A percentile compares a stretch with the other conserved stretches of the same genome.
These are phyloP conservation scores for Cyphellophora attinorum DNA, from an alignment of 2,329 filamentous ascomycete species.

Conservation along the genomic window DNA sequence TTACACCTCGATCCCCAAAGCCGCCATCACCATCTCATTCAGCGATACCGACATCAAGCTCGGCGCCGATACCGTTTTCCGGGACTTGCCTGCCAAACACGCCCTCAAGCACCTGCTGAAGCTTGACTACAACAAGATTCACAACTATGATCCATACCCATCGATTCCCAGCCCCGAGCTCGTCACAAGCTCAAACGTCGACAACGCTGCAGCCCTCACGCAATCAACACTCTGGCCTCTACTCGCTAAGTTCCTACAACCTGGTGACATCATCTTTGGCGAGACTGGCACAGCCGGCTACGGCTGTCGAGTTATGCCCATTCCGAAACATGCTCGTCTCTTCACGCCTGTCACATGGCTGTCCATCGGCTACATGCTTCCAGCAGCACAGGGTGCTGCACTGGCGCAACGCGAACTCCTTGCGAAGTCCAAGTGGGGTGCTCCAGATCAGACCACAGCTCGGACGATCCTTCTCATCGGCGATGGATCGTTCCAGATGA, in stretches of 20 bases:
- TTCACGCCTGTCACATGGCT: slow-evolving; percentile 48
- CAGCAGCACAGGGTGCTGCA: slow-evolving; percentile 46
- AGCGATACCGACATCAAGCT: slow-evolving; percentile 24
- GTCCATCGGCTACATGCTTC: slow-evolving; percentile 52
- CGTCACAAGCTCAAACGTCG: slow-evolving; percentile 7
- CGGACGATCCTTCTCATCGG: slow-evolving; percentile 50
- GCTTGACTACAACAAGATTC: slow-evolving; percentile 7
- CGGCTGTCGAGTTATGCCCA: slow-evolving; percentile 40
- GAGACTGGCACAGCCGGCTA: slow-evolving; percentile 50
- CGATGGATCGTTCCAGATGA: slow-evolving; percentile 57
- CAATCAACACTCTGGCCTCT: slow-evolving; percentile 33
- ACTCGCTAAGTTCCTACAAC: slow-evolving; percentile 36
- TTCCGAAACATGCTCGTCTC: slow-evolving; percentile 38
- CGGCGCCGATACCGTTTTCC: slow-evolving; percentile 20
- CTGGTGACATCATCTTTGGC: slow-evolving; percentile 45
- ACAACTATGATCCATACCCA: slow-evolving; percentile 1
- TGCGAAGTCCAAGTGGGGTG: slow-evolving; percentile 4
- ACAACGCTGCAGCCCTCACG: slow-evolving; percentile 9
- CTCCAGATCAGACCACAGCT: neutral
- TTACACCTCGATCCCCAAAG: slow-evolving; percentile 28
- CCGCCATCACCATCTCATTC: slow-evolving; percentile 25
- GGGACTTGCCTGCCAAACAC: slow-evolving; percentile 17
- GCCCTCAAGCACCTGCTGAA: slow-evolving; percentile 7
- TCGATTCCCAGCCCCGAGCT: neutral
- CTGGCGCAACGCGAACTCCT: slow-evolving; percentile 43